phyloP scores from a whole-genome alignment of 331 rosid species.

The Malus hybrid region DNA sequence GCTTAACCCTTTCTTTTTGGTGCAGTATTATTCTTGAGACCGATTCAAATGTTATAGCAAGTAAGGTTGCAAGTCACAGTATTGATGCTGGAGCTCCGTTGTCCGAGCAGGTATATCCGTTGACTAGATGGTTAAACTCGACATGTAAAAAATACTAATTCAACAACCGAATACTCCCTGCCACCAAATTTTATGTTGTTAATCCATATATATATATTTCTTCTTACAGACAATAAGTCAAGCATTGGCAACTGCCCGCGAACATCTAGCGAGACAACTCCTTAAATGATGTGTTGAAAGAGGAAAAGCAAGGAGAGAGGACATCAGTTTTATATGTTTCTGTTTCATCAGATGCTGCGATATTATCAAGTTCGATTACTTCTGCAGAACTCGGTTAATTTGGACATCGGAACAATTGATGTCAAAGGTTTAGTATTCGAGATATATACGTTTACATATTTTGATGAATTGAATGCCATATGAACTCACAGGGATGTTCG shows the following conservation, averaged over 20 bases:
- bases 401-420: background rate
- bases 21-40: conserved; percentile 93
- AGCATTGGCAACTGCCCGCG: conserved; percentile 94
- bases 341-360: background rate
- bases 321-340: conserved; percentile 3
- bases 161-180: background rate
- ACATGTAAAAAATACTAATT: background rate
- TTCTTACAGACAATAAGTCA: conserved; percentile 79
- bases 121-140: background rate
- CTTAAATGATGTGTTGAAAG: conserved; percentile 51
- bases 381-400: conserved; percentile 3
- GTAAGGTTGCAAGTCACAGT: conserved; percentile 88
- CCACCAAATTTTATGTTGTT: background rate
- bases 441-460: background rate
- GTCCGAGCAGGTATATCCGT: conserved; percentile 78
- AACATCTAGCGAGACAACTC: conserved; percentile 86
- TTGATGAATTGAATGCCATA: background rate
- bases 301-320: conserved; percentile 23
- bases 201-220: background rate
- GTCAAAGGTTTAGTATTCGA: background rate
- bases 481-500: background rate
- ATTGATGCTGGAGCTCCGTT: conserved; percentile 75
- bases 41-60: conserved; percentile 79
- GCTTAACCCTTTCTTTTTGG: background rate
- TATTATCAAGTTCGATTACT: background rate